Conservation (phyloP, 495 filamentous ascomycete species). For the Neurospora sp. region DNA sequence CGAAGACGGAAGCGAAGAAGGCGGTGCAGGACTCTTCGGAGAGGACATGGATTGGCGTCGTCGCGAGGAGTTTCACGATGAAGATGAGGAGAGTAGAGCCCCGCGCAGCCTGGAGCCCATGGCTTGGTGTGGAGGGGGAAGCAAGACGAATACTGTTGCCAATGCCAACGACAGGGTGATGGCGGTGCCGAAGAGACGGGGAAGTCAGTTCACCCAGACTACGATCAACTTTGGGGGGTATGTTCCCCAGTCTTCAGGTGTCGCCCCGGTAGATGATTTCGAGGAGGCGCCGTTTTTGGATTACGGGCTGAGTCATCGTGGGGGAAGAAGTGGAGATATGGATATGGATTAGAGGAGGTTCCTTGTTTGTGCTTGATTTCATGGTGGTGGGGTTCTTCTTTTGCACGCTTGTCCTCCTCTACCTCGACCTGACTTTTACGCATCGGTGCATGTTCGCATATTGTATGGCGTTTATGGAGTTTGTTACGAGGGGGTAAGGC, state of each 20-base stretch:
- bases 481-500: neutral
- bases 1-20: constrained; percentile 18
- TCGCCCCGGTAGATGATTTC: constrained; percentile 30
- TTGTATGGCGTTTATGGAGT: constrained; percentile 4
- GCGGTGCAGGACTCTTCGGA: constrained; percentile 2
- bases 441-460: neutral
- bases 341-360: constrained; percentile 10
- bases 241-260: neutral
- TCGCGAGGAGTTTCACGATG: constrained; percentile 18
- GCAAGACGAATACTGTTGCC: neutral
- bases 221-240: neutral
- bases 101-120: constrained; percentile 24
- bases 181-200: constrained; percentile 27
- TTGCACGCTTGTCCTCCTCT: neutral
- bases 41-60: constrained; percentile 10
- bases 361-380: neutral
- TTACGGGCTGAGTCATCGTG: constrained; percentile 10
- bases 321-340: constrained; percentile 3
- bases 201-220: neutral
- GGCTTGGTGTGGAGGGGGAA: constrained; percentile 5
- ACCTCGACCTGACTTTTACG: neutral
- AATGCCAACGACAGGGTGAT: constrained; percentile 20
- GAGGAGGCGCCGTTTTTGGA: constrained; percentile 44
- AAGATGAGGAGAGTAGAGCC: constrained; percentile 21
- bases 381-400: neutral